Percentiles rank a stretch among this genome's conserved stretches.
Conservation (phyloP, 2,329 filamentous ascomycete species). For the Fusarium buxicola region DNA sequence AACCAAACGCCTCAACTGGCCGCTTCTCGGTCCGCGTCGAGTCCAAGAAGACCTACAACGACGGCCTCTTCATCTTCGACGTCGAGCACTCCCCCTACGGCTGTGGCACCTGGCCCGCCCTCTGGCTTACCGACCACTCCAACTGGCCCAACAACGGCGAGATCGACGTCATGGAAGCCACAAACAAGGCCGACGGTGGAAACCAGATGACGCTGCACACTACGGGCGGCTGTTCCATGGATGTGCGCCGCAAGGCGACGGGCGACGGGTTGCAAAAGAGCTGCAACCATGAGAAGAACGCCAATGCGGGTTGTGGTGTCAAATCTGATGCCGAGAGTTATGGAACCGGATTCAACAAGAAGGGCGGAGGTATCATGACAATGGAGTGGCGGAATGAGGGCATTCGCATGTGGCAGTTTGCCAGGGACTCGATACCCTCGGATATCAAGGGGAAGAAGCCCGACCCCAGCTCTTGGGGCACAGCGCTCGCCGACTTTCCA, state of each 20-base stretch:
- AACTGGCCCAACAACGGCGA: conserved; percentile 75
- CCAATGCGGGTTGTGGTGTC: conserved; percentile 70
- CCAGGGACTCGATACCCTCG: conserved; percentile 58
- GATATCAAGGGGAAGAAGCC: conserved; percentile 66
- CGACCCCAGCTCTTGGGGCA: conserved; percentile 71
- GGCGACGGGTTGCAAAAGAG: conserved; percentile 57
- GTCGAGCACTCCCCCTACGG: conserved; percentile 72
- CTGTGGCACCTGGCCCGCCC: conserved; percentile 73
- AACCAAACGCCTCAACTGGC: conserved; percentile 66
- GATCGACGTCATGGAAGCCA: conserved; percentile 71
- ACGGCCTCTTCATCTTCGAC: conserved; percentile 76
- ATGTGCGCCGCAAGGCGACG: conserved; percentile 65
- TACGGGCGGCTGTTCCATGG: conserved; percentile 61
- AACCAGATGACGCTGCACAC: conserved; percentile 73
- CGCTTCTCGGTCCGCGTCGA: conserved; percentile 73
- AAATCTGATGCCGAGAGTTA: conserved; percentile 56
- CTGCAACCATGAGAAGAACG: conserved; percentile 63
- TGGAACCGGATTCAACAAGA: conserved; percentile 63
- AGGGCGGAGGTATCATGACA: conserved; percentile 69
- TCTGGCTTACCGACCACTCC: conserved; percentile 71
- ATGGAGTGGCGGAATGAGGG: conserved; percentile 70
- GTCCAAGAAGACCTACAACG: conserved; percentile 69
- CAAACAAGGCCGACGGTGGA: conserved; percentile 64
- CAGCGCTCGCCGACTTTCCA: conserved; percentile 73
- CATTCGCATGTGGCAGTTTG: conserved; percentile 73